Percentiles rank a stretch among this genome's conserved stretches.
Conservation (phyloP, 139 green algal genomes). For the Chlorella sp. region DNA sequence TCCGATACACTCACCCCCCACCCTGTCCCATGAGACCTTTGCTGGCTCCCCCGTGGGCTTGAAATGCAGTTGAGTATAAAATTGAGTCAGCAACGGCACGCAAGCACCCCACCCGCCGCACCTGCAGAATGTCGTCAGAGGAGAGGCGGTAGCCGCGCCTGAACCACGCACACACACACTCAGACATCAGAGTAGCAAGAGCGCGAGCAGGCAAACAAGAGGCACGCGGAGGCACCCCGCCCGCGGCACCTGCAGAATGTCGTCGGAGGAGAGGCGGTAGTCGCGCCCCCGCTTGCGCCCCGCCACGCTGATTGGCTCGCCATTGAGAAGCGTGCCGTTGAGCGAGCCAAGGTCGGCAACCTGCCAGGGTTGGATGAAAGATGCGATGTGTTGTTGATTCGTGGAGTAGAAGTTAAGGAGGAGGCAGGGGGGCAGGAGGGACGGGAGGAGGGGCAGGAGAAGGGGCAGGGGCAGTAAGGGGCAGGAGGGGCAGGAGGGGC, state of each 20-base stretch:
- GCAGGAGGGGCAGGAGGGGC: no score
- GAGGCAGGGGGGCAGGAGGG: no score
- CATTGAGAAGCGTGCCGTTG: conserved; percentile 81
- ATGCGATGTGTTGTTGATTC: no score
- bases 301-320: conserved; percentile 60
- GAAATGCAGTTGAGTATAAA: no score
- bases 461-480: not conserved
- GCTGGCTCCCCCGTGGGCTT: no score
- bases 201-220: not conserved
- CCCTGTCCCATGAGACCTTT: no score
- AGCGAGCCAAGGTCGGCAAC: conserved; percentile 73
- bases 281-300: conserved; percentile 55
- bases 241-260: conserved; percentile 59
- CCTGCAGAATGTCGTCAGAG: conserved; percentile 63
- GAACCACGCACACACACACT: no score
- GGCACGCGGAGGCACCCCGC: no score
- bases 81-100: no score
- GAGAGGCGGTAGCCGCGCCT: conserved; percentile 48
- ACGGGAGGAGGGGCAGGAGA: not conserved
- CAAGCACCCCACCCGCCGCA: conserved; percentile 17
- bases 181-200: not conserved
- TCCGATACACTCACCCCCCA: no score
- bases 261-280: conserved; percentile 57
- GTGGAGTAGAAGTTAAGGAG: no score
- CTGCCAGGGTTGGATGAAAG: no score